A percentile compares a stretch with the other conserved stretches of the same genome.
Conservation (phyloP, 139 green algal species). For the Picocystis salinarum region DNA sequence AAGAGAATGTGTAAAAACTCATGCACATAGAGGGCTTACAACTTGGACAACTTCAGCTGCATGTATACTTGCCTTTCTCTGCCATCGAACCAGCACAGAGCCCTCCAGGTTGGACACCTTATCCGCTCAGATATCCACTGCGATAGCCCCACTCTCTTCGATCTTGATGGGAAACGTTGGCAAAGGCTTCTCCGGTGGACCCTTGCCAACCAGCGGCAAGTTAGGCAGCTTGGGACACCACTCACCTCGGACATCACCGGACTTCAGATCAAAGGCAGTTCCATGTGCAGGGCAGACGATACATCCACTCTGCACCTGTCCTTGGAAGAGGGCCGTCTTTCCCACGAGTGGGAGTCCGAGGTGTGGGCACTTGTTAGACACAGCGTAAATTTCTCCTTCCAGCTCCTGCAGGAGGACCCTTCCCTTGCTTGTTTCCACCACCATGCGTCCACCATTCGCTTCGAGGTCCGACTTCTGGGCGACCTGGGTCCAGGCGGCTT, state of each 20-base stretch:
- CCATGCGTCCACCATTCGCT: not conserved
- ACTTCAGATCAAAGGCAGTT: slow-evolving; percentile 46
- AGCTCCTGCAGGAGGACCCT: slow-evolving; percentile 25
- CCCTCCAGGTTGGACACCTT: no score
- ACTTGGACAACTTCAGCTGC: no score
- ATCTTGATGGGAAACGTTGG: no score
- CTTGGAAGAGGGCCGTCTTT: slow-evolving; percentile 19
- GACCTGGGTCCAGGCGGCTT: no score
- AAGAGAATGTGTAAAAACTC: no score
- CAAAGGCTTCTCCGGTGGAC: slow-evolving; percentile 24
- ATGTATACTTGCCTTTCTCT: no score
- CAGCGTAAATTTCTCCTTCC: slow-evolving; percentile 31
- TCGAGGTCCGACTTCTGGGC: not conserved
- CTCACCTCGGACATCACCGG: slow-evolving; percentile 35
- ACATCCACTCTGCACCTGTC: slow-evolving; percentile 23
- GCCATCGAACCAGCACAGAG: no score
- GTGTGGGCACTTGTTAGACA: slow-evolving; percentile 58
- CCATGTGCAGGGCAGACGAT: slow-evolving; percentile 49
- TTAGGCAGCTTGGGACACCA: slow-evolving; percentile 41
- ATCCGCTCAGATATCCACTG: no score
- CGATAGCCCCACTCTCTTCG: no score
- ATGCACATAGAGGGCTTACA: no score
- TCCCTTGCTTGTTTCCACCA: not conserved
- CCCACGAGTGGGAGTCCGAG: slow-evolving; percentile 47
- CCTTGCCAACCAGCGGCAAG: slow-evolving; percentile 46